These are phyloP conservation scores for Hibiscus trionum DNA, from an alignment of 345 rosid genomes.

Conservation along the genomic window DNA sequence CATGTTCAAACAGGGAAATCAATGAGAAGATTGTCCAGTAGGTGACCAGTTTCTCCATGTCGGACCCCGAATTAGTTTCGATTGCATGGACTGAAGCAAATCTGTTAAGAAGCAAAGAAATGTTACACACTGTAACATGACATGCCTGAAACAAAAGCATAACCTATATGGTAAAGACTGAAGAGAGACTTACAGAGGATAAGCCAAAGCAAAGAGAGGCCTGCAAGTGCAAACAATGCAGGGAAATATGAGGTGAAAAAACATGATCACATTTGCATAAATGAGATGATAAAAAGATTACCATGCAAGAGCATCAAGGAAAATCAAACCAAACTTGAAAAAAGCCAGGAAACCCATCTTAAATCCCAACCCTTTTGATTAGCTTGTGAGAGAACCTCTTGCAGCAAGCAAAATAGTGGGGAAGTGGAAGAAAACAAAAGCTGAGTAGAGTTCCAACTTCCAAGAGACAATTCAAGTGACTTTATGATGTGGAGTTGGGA, in stretches of 20 bases:
- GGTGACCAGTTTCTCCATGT: constrained; percentile 23
- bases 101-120: constrained; percentile 9
- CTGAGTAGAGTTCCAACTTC: not conserved
- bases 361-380: not conserved
- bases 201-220: constrained; percentile 29
- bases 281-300: not conserved
- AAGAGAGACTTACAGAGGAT: constrained; percentile 27
- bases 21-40: constrained; percentile 29
- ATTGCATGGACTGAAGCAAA: constrained; percentile 28
- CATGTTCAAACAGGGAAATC: constrained; percentile 23
- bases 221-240: constrained; percentile 17
- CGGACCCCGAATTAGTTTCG: constrained; percentile 22
- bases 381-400: not conserved
- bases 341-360: constrained; percentile 14
- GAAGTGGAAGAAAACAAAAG: no score
- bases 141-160: not conserved
- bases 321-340: constrained; percentile 8
- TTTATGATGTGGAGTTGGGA: not conserved
- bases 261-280: not conserved
- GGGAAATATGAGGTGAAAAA: not conserved
- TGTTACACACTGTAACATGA: not conserved
- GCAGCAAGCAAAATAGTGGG: not conserved
- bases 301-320: constrained; percentile 25
- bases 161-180: no score
- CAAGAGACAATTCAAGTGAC: not conserved